A percentile compares a stretch with the other conserved stretches of the same genome.
phyloP scores from a whole-genome alignment of 495 filamentous ascomycete genomes.

The Jackrogersella multiformis region DNA sequence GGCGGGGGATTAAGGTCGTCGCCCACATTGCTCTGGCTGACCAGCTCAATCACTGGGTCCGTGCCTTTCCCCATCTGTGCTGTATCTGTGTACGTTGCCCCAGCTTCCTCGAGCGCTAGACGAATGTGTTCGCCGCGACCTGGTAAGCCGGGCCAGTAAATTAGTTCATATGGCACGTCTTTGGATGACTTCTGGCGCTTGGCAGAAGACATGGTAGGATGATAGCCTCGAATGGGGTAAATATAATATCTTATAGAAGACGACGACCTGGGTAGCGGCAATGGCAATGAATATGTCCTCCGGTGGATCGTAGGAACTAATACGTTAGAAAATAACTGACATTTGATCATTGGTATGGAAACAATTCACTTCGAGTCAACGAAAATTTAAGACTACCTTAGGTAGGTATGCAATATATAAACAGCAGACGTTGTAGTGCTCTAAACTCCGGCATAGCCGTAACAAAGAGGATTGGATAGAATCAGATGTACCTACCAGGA shows the following conservation, averaged over 20 bases:
- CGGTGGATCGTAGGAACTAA: not conserved
- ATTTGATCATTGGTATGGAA: conserved; percentile 8
- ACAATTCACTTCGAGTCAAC: not conserved
- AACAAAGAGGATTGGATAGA: conserved; percentile 14
- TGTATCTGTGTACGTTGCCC: conserved; percentile 68
- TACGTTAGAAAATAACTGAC: conserved; percentile 2
- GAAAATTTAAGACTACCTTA: too few relatives aligned
- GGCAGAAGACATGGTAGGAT: conserved; percentile 40
- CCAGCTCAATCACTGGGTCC: conserved; percentile 48
- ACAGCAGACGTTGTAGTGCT: not conserved
- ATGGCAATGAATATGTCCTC: not conserved
- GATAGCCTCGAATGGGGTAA: conserved; percentile 25
- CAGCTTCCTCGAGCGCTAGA: conserved; percentile 69
- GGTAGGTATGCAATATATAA: not conserved
- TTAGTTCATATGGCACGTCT: conserved; percentile 62
- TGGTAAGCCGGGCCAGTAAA: conserved; percentile 72
- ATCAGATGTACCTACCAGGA: not conserved
- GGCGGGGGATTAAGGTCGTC: conserved; percentile 64
- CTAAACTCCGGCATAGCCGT: conserved; percentile 26
- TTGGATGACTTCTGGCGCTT: conserved; percentile 55
- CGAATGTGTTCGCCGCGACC: conserved; percentile 73
- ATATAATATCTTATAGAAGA: not conserved
- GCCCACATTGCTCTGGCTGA: conserved; percentile 48
- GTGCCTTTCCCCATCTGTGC: conserved; percentile 53
- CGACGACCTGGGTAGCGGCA: not conserved